A percentile compares a stretch with the other conserved stretches of the same genome.
Evolutionary conservation across 768 basidiomycete species (phyloP).

Genomic region (Agrocybe chaxingu): DNA sequence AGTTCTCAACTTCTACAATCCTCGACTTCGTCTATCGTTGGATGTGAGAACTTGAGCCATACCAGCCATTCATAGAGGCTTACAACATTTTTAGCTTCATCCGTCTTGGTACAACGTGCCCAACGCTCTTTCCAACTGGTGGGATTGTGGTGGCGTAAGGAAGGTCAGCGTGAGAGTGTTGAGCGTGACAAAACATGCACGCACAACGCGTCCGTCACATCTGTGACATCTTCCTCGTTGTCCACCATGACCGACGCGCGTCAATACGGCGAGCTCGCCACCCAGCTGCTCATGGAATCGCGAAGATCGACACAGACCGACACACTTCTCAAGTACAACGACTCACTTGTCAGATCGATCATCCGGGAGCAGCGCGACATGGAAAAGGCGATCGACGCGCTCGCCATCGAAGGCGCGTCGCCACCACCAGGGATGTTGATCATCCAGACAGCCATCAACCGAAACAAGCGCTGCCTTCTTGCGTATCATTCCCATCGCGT

Average conservation of each 20-base stretch:
- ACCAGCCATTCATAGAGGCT: too few species aligned
- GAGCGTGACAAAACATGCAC: background rate
- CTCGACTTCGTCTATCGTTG: too few species aligned
- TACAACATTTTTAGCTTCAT: too few species aligned
- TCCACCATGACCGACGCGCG: constrained; percentile 48
- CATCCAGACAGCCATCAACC: constrained; percentile 83
- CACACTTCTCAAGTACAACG: constrained; percentile 89
- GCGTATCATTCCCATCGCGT: constrained; percentile 90
- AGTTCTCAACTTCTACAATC: too few species aligned
- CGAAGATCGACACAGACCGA: constrained; percentile 82
- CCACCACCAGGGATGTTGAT: constrained; percentile 70
- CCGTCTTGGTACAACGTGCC: too few species aligned
- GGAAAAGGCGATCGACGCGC: constrained; percentile 49
- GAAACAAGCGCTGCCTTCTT: constrained; percentile 95
- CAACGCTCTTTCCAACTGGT: too few species aligned
- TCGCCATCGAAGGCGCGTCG: constrained; percentile 33
- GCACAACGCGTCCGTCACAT: constrained; percentile 22
- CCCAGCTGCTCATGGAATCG: constrained; percentile 84
- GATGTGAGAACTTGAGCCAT: too few species aligned
- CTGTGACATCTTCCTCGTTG: constrained; percentile 10
- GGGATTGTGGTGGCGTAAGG: too few species aligned
- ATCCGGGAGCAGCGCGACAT: constrained; percentile 91
- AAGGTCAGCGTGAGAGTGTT: background rate
- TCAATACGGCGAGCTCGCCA: constrained; percentile 83
- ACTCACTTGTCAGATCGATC: constrained; percentile 79